Base-by-base conservation (phyloP, 2,329 filamentous ascomycete species). In the Venturia carpophila region DNA sequence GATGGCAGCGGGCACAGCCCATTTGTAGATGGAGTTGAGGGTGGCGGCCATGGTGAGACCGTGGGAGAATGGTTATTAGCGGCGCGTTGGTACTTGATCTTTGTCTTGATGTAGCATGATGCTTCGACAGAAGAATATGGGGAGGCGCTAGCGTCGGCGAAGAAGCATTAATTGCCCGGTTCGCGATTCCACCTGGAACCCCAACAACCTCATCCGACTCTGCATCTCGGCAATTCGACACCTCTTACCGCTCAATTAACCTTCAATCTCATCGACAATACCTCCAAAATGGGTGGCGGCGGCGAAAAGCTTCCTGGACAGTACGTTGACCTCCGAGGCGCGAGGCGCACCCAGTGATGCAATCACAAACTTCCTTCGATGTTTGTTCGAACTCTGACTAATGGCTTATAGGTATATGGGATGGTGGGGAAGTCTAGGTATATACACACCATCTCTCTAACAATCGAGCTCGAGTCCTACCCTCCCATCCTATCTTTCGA, bases 391-490 rank as follows among this genome's bases (percentile, higher is more conserved):
- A 27, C 37, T 13, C 9, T 42, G 13, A 17, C 63, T 64, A 60
- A 64, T 37, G 41, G 1, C 6, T 9, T 11, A 30, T 58, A 67
- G 66, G 52, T 67, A 66, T 30, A 63, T 92, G 67, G 90, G 90
- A 71, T 78, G 79, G 76, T 93, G 89, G 88, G 90, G 90, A 73
- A 79, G 81, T 73, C 79, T 92, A 69, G 89, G 89, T 91, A 84
- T 80, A 86, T 58, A 37, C 37, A 45, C 15, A 34, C 85, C 70
- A 70, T 30, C 58, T 63, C n/a, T 42, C 39, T 9, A 66, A 24
- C 27, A 62, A 34, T 15, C 13, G n/a, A 17, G 5, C 5, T 27
- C 11, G 47, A 27, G 10, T 52, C 21, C 30, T 60, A 56, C 61
- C 27, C 17, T 42, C 37, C 39, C 45, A 41, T n/a, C 30, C 47